phyloP scores from a whole-genome alignment of 192 early-diverging fungal genomes.

The Irineochytrium annulatum region DNA sequence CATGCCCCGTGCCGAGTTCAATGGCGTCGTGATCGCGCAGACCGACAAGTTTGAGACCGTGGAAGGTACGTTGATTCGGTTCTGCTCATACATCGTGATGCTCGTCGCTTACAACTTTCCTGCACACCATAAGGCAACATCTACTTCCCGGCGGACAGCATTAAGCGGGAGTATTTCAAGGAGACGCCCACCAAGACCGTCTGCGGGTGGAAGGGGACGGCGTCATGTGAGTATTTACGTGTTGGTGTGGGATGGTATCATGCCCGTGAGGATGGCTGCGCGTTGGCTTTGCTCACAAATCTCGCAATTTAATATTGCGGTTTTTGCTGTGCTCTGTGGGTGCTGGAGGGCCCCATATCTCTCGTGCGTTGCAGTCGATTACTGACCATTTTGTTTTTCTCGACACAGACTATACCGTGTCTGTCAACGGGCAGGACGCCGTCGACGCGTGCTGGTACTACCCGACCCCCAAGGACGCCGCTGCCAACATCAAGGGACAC shows the following conservation, averaged over 20 bases:
- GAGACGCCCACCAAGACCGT: constrained; percentile 24
- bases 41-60: constrained; percentile 36
- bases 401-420: constrained; percentile 28
- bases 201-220: constrained; percentile 46
- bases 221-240: constrained; percentile 3
- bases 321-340: background rate
- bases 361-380: background rate
- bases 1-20: constrained; percentile 1
- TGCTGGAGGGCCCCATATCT: background rate
- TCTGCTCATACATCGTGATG: background rate
- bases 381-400: background rate
- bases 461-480: constrained; percentile 41
- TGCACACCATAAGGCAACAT: constrained; percentile 13
- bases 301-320: no score
- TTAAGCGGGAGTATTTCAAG: constrained; percentile 43
- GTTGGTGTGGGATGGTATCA: background rate
- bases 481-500: constrained; percentile 37
- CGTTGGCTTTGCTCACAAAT: background rate
- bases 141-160: constrained; percentile 35
- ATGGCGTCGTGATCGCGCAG: constrained; percentile 36
- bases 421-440: constrained; percentile 46
- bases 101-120: background rate
- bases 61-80: constrained; percentile 23
- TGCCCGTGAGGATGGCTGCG: background rate
- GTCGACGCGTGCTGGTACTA: constrained; percentile 48